Evolutionary conservation across 208 protist species (phyloP).

Genomic region (Leishmania lainsoni): DNA sequence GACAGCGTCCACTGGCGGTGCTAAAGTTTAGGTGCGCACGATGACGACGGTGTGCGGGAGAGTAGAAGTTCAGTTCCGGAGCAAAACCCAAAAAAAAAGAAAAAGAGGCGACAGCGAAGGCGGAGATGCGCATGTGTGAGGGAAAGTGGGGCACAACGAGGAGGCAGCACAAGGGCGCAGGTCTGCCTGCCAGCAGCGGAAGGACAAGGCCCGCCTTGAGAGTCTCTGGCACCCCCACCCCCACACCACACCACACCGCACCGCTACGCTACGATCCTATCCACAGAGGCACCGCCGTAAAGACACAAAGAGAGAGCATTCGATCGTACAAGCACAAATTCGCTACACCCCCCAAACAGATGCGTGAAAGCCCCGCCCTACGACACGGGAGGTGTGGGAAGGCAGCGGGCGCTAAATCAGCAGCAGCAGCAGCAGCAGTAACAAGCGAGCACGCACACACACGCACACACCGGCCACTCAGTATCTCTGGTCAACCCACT

Average conservation of each 20-base stretch:
- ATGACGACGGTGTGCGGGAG: background rate
- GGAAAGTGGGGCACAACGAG: background rate
- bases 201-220: background rate
- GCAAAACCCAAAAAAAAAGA: background rate
- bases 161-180: background rate
- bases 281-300: background rate
- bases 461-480: background rate
- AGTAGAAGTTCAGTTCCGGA: background rate
- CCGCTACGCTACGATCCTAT: no score
- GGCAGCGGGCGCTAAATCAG: background rate
- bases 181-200: background rate
- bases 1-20: background rate
- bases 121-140: background rate
- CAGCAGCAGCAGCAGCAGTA: background rate
- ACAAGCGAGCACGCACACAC: background rate
- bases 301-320: background rate
- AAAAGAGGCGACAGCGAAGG: conserved; percentile 4
- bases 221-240: background rate
- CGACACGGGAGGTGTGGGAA: background rate
- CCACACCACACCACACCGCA: no score
- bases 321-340: background rate
- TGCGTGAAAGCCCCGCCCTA: background rate
- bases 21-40: background rate
- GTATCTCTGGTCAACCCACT: background rate
- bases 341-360: background rate